Percentiles rank a stretch among this genome's conserved stretches.
These are phyloP conservation scores for Coemansia sp. DNA, from an alignment of 192 early-diverging fungal species.

Conservation along the genomic window DNA sequence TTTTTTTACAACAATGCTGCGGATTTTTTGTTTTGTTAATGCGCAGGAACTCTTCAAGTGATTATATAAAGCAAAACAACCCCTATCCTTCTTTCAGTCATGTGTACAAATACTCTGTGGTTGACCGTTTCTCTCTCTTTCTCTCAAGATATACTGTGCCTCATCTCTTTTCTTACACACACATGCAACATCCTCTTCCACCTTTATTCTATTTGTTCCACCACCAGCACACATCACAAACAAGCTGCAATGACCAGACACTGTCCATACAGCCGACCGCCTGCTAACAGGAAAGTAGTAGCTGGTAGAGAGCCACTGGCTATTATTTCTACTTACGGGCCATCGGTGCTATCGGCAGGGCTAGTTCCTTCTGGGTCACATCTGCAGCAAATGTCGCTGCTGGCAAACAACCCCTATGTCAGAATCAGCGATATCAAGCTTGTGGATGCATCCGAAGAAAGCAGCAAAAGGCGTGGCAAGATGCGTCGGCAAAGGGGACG, in stretches of 20 bases:
- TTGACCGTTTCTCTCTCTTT: no score
- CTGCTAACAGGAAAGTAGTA: not conserved
- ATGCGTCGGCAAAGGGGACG: not conserved
- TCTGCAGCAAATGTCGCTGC: constrained; percentile 18
- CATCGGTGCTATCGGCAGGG: constrained; percentile 30
- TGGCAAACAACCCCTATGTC: constrained; percentile 18
- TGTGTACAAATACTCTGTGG: no score
- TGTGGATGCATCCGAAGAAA: not conserved
- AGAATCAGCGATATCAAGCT: not conserved
- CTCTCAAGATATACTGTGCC: no score
- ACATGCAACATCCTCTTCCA: not conserved
- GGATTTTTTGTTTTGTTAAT: no score
- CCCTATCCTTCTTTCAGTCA: no score
- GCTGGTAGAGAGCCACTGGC: constrained; percentile 11
- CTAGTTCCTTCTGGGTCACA: constrained; percentile 21
- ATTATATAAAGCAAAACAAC: no score
- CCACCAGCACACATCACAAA: no score
- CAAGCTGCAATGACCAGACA: constrained; percentile 3
- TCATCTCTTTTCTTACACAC: no score
- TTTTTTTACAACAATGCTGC: no score
- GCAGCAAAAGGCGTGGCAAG: constrained; percentile 5
- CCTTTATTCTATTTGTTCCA: not conserved
- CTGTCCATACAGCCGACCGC: not conserved
- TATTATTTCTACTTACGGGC: constrained; percentile 39
- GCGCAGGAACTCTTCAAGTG: no score